A percentile compares a stretch with the other conserved stretches of the same genome.
Conservation (phyloP, 805 yeast genomes). For the Barnettozyma salicaria region DNA sequence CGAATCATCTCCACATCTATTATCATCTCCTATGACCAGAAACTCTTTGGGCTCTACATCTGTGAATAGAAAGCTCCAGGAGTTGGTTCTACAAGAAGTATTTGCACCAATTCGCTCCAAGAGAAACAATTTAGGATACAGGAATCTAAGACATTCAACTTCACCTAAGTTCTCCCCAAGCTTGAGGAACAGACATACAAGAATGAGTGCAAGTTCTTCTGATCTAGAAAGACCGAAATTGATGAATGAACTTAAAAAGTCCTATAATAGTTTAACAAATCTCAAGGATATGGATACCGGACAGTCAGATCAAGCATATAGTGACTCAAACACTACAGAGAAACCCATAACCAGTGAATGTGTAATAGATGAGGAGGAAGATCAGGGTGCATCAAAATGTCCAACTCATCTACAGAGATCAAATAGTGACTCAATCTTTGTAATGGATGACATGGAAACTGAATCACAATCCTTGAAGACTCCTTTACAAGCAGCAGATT, state of each 20-base stretch:
- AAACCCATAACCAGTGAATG: conserved; percentile 4
- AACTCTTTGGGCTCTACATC: conserved; percentile 51
- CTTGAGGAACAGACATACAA: conserved; percentile 11
- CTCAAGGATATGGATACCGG: not conserved
- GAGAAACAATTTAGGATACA: conserved; percentile 1
- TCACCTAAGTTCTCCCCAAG: conserved; percentile 16
- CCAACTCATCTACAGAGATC: conserved; percentile 13
- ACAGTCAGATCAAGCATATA: not conserved
- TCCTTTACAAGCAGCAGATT: conserved; percentile 3
- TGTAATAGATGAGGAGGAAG: not conserved
- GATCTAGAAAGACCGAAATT: conserved; percentile 22
- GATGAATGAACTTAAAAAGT: conserved; percentile 1
- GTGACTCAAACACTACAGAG: too few relatives aligned
- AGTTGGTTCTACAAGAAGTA: conserved; percentile 65
- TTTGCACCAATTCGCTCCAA: conserved; percentile 41
- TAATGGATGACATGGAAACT: conserved; percentile 36
- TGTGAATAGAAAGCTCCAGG: conserved; percentile 65
- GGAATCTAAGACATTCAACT: conserved; percentile 13
- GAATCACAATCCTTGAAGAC: not conserved
- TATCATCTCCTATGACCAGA: conserved; percentile 11
- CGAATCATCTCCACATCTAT: not conserved
- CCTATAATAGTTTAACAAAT: conserved; percentile 1
- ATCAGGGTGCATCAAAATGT: not conserved
- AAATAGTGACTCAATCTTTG: conserved; percentile 33
- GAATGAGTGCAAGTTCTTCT: conserved; percentile 22